Percentiles rank a stretch among this genome's conserved stretches.
Conservation (phyloP, 1,284 basidiomycete species). For the Rhodotorula sp. region DNA sequence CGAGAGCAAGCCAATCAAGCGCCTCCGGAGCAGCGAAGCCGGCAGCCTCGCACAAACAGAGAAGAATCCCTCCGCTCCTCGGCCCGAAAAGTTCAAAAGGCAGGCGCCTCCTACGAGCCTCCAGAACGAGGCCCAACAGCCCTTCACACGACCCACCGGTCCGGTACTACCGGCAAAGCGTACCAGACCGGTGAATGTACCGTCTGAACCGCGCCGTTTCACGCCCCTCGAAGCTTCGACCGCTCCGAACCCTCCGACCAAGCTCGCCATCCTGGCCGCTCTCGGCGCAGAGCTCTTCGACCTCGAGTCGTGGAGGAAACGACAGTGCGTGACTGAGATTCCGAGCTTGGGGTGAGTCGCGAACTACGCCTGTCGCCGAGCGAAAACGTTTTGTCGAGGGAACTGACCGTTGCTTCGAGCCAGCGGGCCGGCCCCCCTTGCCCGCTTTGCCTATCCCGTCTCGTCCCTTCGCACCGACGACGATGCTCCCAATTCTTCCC, state of each 20-base stretch:
- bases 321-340: neutral
- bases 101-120: neutral
- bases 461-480: neutral
- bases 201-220: neutral
- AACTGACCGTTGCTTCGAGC: no score
- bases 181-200: neutral
- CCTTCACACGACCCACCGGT: neutral
- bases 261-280: neutral
- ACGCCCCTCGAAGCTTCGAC: neutral
- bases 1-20: neutral
- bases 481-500: no score
- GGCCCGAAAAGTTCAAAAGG: no score
- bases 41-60: neutral
- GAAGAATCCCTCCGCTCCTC: neutral
- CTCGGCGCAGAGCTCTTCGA: neutral
- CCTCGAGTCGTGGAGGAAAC: neutral
- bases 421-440: no score
- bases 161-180: neutral
- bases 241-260: neutral
- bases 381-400: neutral
- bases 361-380: neutral
- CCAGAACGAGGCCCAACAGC: neutral
- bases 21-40: neutral
- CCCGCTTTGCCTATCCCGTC: neutral
- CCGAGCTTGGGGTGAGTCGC: neutral